A percentile compares a stretch with the other conserved stretches of the same genome.
These are phyloP conservation scores for Lichtheimia ornata DNA, from an alignment of 371 early-diverging fungal genomes.

Conservation along the genomic window DNA sequence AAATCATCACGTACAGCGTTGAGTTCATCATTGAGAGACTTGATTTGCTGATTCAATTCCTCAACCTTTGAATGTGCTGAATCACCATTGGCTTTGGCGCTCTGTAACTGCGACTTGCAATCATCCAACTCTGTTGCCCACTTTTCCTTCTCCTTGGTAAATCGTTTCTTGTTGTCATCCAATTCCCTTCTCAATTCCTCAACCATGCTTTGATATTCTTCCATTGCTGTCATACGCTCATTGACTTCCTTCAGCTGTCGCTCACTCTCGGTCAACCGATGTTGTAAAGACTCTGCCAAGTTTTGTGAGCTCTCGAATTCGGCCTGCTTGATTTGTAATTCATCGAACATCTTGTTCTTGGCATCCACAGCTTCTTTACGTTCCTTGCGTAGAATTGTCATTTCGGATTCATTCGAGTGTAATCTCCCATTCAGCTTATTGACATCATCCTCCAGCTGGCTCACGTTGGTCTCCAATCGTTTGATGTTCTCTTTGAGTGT, in stretches of 20 bases:
- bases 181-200: constrained; percentile 29
- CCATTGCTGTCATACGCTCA: constrained; percentile 51
- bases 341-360: constrained; percentile 62
- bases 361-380: constrained; percentile 53
- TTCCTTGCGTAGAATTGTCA: constrained; percentile 38
- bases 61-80: background rate
- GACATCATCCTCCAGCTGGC: constrained; percentile 28
- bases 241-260: constrained; percentile 54
- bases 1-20: constrained; percentile 31
- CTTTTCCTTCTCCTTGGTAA: constrained; percentile 27
- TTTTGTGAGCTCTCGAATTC: constrained; percentile 73
- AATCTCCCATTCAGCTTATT: constrained; percentile 27
- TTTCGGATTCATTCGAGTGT: constrained; percentile 38
- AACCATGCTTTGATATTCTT: constrained; percentile 38
- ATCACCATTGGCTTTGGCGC: background rate
- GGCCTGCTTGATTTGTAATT: constrained; percentile 65
- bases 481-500: constrained; percentile 8
- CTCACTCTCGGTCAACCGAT: constrained; percentile 51
- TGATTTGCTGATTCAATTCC: constrained; percentile 28
- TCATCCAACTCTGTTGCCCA: constrained; percentile 23
- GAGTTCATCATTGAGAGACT: constrained; percentile 25
- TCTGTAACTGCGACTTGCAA: constrained; percentile 8
- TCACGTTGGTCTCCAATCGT: constrained; percentile 6
- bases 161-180: constrained; percentile 31
- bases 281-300: constrained; percentile 58